phyloP scores from a whole-genome alignment of 2,329 filamentous ascomycete species.

The Pyrenophora teres region DNA sequence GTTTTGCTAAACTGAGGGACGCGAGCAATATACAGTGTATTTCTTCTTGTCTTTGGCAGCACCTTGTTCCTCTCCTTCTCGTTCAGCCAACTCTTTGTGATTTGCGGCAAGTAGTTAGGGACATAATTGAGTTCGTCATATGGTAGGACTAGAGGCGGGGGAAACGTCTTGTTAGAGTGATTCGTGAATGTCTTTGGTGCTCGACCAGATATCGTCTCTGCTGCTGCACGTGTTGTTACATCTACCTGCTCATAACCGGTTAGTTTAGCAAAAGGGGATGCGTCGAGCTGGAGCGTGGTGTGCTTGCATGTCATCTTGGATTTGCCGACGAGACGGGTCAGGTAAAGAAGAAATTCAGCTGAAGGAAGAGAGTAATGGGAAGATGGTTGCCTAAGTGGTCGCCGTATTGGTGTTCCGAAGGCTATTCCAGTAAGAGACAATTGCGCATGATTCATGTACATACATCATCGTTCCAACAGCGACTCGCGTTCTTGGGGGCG shows the following conservation, averaged over 20 bases:
- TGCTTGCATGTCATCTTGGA: conserved; percentile 7
- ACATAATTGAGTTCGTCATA: conserved; percentile 63
- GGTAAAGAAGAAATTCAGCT: background rate
- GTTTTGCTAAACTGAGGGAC: conserved; percentile 50
- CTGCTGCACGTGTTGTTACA: conserved; percentile 29
- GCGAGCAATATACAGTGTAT: conserved; percentile 59
- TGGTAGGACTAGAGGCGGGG: conserved; percentile 64
- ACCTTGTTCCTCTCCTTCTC: conserved; percentile 55
- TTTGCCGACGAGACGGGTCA: background rate
- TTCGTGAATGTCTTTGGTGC: background rate
- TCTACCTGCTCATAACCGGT: conserved; percentile 41
- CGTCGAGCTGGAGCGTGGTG: conserved; percentile 20
- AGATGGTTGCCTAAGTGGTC: background rate
- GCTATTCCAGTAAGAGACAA: no score
- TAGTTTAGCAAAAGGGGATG: conserved; percentile 44
- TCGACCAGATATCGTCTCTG: conserved; percentile 20
- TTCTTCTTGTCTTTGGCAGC: conserved; percentile 46
- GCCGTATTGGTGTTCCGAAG: no score
- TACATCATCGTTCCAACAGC: no score
- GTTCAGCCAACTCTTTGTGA: conserved; percentile 57
- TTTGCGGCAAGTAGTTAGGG: conserved; percentile 58
- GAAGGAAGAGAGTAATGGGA: background rate
- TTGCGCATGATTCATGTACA: no score
- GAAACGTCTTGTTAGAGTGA: conserved; percentile 50
- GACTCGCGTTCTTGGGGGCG: no score